phyloP scores from a whole-genome alignment of 345 rosid species.

The Barbarea vulgaris region DNA sequence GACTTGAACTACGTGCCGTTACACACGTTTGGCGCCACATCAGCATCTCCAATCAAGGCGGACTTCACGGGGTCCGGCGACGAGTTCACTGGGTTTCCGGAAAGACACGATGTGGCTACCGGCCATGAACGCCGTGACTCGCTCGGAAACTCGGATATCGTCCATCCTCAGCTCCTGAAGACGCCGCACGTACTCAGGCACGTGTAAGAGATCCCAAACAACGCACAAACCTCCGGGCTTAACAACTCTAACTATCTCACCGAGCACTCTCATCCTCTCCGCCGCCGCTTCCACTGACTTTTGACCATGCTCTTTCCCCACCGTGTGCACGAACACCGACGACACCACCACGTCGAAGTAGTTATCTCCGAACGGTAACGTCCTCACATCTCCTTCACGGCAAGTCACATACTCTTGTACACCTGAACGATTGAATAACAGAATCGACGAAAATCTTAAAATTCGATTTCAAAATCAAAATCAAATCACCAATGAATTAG shows the following conservation, averaged over 20 bases:
- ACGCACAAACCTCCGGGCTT: slow-evolving; percentile 84
- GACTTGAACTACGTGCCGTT: slow-evolving; percentile 29
- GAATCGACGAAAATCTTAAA: not conserved
- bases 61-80: slow-evolving; percentile 65
- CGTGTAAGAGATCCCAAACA: slow-evolving; percentile 88
- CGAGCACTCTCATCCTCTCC: slow-evolving; percentile 84
- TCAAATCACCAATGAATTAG: not conserved
- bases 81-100: slow-evolving; percentile 73
- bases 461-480: not conserved
- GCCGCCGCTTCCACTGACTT: slow-evolving; percentile 89
- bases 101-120: slow-evolving; percentile 87
- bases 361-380: slow-evolving; percentile 83
- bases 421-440: slow-evolving; percentile 43
- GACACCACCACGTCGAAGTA: slow-evolving; percentile 96
- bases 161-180: slow-evolving; percentile 90
- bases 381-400: slow-evolving; percentile 85
- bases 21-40: not conserved
- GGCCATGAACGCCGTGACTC: slow-evolving; percentile 93
- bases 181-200: slow-evolving; percentile 80
- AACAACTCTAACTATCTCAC: slow-evolving; percentile 87
- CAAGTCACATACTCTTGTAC: slow-evolving; percentile 97
- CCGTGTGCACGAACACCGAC: slow-evolving; percentile 76
- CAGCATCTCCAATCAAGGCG: slow-evolving; percentile 76
- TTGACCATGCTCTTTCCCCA: slow-evolving; percentile 83
- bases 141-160: slow-evolving; percentile 73